Evolutionary conservation across 2,329 filamentous ascomycete genomes (phyloP), one percentile per base, ranked within the genome.

Genomic region (Boeremia exigua): DNA sequence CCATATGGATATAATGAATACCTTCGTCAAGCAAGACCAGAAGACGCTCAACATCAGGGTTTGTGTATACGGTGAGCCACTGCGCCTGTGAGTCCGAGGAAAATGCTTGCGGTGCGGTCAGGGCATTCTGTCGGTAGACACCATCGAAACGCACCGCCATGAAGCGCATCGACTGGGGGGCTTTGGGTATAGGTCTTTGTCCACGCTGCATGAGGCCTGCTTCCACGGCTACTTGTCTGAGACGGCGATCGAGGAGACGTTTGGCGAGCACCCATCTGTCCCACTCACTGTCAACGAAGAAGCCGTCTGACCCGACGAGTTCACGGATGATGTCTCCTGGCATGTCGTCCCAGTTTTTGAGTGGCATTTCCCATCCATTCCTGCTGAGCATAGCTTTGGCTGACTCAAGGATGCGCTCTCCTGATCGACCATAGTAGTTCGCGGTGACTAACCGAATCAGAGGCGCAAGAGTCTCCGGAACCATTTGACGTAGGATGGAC

Each of bases 1-100:
- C 80, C 62, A 86, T 78, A 65, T 86, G 84, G 3, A 85, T 77
- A 69, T 85, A 86, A 63, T 86, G 83, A 8, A 86, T 84, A 0
- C 83, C 84, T 69, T 84, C 81, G 54, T 86, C 83, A 4, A 86
- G 71, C 2, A 86, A 71, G 0, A 84, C 82, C 7, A 84, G 70
- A 5, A 86, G 71, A 9, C 82, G 82, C 60, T 83, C 82, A 38
- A 86, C 77, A 37, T 85, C 83, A 0, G 80, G 77, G 38, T 80
- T 75, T 0, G 81, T 83, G 66, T 85, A 85, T 3, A 83, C 71
- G 6, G 77, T 71, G 28, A 83, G 69, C 78, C 81, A 85, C 2
- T 75, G 72, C 36, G 78, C 74, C 48, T 83, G 76, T 3, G 70
- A 73, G 43, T 83, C 79, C 0, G 80, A 76, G 9, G 71, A 75